These are phyloP conservation scores for Acephala macrosclerotiorum DNA, from an alignment of 2,329 filamentous ascomycete species.

Conservation along the genomic window DNA sequence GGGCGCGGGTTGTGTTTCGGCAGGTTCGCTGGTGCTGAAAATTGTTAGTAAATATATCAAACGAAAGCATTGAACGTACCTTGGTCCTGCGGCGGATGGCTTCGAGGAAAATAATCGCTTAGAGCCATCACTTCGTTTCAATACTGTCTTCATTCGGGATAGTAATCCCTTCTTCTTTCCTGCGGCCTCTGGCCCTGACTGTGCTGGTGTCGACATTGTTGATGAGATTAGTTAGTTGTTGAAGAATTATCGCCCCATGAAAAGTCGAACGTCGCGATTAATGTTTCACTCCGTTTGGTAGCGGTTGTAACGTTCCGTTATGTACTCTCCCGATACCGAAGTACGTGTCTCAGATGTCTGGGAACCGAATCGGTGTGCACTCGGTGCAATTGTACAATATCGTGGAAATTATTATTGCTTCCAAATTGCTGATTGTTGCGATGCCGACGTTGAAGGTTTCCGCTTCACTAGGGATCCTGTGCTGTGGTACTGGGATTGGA, in stretches of 20 bases:
- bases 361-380: neutral
- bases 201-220: slow-evolving; percentile 38
- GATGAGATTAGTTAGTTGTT: slow-evolving; percentile 15
- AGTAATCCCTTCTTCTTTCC: slow-evolving; percentile 39
- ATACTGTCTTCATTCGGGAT: slow-evolving; percentile 41
- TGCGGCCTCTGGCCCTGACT: slow-evolving; percentile 28
- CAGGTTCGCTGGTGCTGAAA: slow-evolving; percentile 24
- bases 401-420: slow-evolving; percentile 10
- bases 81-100: slow-evolving; percentile 29
- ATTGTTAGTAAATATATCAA: slow-evolving; percentile 18
- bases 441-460: slow-evolving; percentile 12
- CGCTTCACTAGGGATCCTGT: slow-evolving; percentile 22
- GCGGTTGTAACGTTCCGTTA: slow-evolving; percentile 4
- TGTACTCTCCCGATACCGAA: neutral
- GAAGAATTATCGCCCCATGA: slow-evolving; percentile 12
- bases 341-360: neutral
- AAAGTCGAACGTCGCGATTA: neutral
- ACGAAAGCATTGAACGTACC: slow-evolving; percentile 27
- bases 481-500: slow-evolving; percentile 16
- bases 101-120: slow-evolving; percentile 35
- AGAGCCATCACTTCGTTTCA: slow-evolving; percentile 39
- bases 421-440: slow-evolving; percentile 18
- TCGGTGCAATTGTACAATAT: neutral
- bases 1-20: slow-evolving; percentile 16
- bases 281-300: slow-evolving; percentile 3